Percentiles rank a stretch among this genome's conserved stretches.
Evolutionary conservation across 202 grass and related monocot genomes (phyloP).

Genomic region (Digitaria exilis): DNA sequence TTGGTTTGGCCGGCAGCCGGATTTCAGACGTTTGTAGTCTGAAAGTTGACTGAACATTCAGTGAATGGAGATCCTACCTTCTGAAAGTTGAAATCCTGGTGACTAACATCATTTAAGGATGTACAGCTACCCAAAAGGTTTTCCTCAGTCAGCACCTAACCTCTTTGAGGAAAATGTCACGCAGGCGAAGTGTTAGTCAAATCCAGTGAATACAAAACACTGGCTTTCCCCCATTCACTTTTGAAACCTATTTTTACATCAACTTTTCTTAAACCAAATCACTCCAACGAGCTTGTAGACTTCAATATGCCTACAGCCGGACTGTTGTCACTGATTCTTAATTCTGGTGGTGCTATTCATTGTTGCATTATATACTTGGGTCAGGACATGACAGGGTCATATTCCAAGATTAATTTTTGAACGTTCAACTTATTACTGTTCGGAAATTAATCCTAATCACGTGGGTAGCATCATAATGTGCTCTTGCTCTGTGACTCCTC

Average conservation of each 20-base stretch:
- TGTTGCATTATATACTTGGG: neutral
- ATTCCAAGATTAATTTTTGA: no score
- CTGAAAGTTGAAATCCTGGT: neutral
- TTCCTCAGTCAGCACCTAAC: neutral
- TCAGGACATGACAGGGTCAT: neutral
- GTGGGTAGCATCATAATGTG: conserved; percentile 2
- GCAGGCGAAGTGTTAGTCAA: neutral
- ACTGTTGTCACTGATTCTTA: neutral
- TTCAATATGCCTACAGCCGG: neutral
- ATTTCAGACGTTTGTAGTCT: conserved; percentile 18
- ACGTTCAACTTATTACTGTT: neutral
- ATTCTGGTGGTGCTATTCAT: neutral
- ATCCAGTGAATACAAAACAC: neutral
- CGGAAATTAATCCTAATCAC: neutral
- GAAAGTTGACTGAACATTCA: conserved; percentile 23
- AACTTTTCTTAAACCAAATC: neutral
- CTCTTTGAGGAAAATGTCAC: neutral
- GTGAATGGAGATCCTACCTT: no score
- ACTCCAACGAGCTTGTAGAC: neutral
- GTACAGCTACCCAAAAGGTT: neutral
- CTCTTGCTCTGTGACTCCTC: conserved; percentile 4
- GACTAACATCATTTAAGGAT: neutral
- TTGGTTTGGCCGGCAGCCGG: neutral
- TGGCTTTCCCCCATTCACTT: neutral
- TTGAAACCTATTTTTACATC: no score